Conservation (phyloP, 1,284 basidiomycete species). For the Lentinula novae-zelandiae region DNA sequence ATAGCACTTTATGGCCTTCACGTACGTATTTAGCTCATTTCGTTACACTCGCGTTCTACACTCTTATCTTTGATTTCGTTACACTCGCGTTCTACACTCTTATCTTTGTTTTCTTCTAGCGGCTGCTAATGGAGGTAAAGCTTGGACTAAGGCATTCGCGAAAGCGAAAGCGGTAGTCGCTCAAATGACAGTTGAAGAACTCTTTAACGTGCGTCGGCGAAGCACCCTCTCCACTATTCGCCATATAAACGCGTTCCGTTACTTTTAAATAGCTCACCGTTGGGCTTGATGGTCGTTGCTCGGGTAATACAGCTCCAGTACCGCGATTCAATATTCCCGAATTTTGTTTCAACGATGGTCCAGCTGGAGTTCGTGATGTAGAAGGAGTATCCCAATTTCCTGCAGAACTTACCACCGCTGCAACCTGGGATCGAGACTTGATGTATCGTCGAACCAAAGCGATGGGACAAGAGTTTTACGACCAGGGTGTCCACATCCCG, state of each 20-base stretch:
- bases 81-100: not conserved
- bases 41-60: not conserved
- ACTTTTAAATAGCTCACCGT: not conserved
- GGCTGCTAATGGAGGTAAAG: conserved; percentile 1
- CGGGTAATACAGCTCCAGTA: conserved; percentile 30
- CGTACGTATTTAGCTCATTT: not conserved
- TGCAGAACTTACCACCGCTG: conserved; percentile 32
- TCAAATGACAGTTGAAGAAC: not conserved
- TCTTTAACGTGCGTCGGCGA: not conserved
- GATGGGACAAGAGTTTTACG: conserved; percentile 56
- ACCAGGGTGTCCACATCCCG: conserved; percentile 54
- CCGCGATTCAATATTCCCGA: conserved; percentile 17
- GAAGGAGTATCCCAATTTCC: conserved; percentile 33
- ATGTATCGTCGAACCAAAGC: conserved; percentile 42
- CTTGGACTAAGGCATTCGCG: not conserved
- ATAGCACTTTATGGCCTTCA: not conserved
- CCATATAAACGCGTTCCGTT: not conserved
- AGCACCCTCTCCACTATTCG: not conserved
- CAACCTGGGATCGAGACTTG: conserved; percentile 35
- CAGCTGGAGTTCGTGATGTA: conserved; percentile 35
- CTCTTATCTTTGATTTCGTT: not conserved
- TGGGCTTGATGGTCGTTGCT: conserved; percentile 27
- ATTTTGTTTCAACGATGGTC: conserved; percentile 41
- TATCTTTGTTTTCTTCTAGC: not conserved
- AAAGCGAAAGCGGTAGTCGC: not conserved